Conservation (phyloP, 2,329 filamentous ascomycete species). For the Aspergillus sp. region DNA sequence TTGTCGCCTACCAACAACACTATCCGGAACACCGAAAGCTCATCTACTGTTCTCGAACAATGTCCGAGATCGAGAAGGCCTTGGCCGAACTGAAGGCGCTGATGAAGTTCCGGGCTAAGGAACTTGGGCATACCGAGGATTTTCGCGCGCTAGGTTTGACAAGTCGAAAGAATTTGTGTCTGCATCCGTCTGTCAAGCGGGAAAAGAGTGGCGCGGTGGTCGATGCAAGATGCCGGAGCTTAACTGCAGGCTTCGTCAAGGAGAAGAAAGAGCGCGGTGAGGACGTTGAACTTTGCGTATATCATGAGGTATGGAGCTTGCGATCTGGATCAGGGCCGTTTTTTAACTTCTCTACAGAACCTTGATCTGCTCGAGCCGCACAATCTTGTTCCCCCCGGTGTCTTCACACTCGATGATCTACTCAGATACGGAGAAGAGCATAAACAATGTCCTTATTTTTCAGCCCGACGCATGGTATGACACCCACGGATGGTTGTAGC, state of each 20-base stretch:
- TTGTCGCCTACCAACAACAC: constrained; percentile 93
- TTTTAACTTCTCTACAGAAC: constrained; percentile 59
- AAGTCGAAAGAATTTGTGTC: constrained; percentile 93
- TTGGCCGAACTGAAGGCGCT: constrained; percentile 84
- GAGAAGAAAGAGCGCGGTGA: constrained; percentile 97
- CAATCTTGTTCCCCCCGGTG: constrained; percentile 89
- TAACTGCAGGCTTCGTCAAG: constrained; percentile 95
- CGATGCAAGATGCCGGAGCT: constrained; percentile 90
- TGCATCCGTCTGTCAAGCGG: constrained; percentile 92
- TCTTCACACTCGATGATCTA: constrained; percentile 92
- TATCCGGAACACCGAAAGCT: constrained; percentile 92
- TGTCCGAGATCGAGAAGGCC: constrained; percentile 99
- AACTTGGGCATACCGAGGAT: constrained; percentile 88
- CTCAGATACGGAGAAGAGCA: constrained; percentile 88
- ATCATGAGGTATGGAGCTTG: constrained; percentile 72
- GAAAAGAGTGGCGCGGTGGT: constrained; percentile 95
- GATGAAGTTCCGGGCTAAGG: constrained; percentile 90
- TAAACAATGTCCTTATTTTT: constrained; percentile 98
- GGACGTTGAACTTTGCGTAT: constrained; percentile 89
- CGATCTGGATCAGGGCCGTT: not conserved
- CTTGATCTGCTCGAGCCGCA: constrained; percentile 92
- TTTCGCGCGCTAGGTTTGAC: constrained; percentile 90
- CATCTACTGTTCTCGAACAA: constrained; percentile 98
- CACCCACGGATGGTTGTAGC: not conserved
- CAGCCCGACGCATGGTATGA: constrained; percentile 82